These are phyloP conservation scores for Gnomoniopsis smithogilvyi DNA, from an alignment of 2,329 filamentous ascomycete species.

Conservation along the genomic window DNA sequence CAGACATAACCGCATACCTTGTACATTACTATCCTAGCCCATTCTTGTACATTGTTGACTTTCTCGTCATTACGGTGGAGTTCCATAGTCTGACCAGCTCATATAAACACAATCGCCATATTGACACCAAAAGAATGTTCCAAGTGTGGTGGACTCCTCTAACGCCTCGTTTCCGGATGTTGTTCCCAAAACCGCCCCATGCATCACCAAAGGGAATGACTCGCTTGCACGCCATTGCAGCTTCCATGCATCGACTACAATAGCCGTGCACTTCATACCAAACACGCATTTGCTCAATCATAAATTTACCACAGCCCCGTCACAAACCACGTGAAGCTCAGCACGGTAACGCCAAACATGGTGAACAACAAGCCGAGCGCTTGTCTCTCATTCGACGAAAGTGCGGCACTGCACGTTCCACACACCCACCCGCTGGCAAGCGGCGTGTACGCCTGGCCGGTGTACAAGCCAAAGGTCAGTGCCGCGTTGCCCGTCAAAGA, in stretches of 20 bases:
- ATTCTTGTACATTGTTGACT: neutral
- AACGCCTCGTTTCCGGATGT: constrained; percentile 12
- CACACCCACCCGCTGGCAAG: constrained; percentile 51
- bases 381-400: constrained; percentile 42
- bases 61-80: constrained; percentile 17
- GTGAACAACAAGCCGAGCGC: constrained; percentile 48
- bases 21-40: constrained; percentile 11
- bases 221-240: constrained; percentile 12
- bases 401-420: constrained; percentile 53
- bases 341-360: constrained; percentile 54
- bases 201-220: constrained; percentile 7
- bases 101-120: constrained; percentile 3
- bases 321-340: constrained; percentile 65
- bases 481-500: constrained; percentile 48
- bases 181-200: neutral
- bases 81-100: neutral
- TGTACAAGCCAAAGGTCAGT: constrained; percentile 59
- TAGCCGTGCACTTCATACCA: neutral
- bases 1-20: constrained; percentile 1
- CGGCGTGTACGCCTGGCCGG: constrained; percentile 46
- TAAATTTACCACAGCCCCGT: constrained; percentile 37
- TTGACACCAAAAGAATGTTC: neutral
- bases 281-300: neutral
- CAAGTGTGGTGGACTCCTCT: neutral
- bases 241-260: constrained; percentile 5